These are phyloP conservation scores for Saitozyma sp. DNA, from an alignment of 768 basidiomycete species.

Conservation along the genomic window DNA sequence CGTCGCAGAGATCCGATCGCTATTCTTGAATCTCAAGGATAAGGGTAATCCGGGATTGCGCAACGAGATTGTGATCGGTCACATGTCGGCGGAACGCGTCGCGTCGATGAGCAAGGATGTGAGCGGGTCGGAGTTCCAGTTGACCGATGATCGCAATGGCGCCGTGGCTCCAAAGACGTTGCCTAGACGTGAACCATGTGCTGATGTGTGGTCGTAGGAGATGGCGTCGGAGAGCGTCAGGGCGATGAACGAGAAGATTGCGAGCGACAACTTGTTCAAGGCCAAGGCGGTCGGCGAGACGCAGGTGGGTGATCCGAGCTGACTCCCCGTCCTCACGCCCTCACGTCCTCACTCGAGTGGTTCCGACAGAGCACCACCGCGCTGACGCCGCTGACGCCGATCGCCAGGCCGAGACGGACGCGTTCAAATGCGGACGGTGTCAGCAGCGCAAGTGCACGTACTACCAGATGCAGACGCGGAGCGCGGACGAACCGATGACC, in stretches of 20 bases:
- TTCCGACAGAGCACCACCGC: background rate
- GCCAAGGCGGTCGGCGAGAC: conserved; percentile 80
- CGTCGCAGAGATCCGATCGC: conserved; percentile 76
- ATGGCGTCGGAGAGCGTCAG: conserved; percentile 94
- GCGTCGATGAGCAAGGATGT: conserved; percentile 80
- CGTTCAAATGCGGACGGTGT: conserved; percentile 95
- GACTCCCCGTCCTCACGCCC: background rate
- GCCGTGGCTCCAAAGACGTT: background rate
- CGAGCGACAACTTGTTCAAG: conserved; percentile 83
- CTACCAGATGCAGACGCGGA: conserved; percentile 93
- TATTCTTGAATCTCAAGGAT: conserved; percentile 93
- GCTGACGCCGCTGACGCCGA: background rate
- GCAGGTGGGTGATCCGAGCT: conserved; percentile 24
- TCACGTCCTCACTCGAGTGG: conserved; percentile 52
- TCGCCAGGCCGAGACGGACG: conserved; percentile 83
- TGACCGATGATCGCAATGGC: background rate
- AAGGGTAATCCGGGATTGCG: conserved; percentile 85
- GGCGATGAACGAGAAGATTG: conserved; percentile 76
- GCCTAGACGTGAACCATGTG: background rate
- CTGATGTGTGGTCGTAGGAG: conserved; percentile 60
- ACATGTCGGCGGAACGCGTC: conserved; percentile 68
- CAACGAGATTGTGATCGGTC: conserved; percentile 80
- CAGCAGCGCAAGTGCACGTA: conserved; percentile 79
- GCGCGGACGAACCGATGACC: conserved; percentile 98
- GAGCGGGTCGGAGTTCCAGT: conserved; percentile 27